Conservation (phyloP, 2,329 filamentous ascomycete species). For the Hypoxylon sp. region DNA sequence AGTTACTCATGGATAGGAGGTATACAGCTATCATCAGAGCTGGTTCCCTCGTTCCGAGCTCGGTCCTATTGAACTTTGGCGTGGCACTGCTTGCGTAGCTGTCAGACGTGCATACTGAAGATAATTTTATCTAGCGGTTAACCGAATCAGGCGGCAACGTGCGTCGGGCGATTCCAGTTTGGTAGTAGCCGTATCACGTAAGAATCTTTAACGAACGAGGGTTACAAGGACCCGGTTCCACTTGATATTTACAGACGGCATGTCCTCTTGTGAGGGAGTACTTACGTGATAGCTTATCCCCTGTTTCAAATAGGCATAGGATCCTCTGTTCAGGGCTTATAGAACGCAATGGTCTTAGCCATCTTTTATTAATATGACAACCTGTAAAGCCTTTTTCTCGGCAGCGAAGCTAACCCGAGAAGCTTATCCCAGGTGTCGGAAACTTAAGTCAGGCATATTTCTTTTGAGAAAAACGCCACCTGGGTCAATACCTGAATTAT, state of each 20-base stretch:
- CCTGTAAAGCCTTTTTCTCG: too few species aligned
- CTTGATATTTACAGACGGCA: neutral
- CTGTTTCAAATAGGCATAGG: too few species aligned
- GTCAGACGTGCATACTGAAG: constrained; percentile 25
- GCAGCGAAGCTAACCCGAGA: too few species aligned
- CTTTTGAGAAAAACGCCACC: too few species aligned
- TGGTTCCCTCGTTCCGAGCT: constrained; percentile 4
- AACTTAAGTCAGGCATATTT: too few species aligned
- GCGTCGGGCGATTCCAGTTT: constrained; percentile 12
- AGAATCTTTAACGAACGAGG: constrained; percentile 4
- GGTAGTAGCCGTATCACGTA: constrained; percentile 20
- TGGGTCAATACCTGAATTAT: too few species aligned
- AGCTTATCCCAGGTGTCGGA: too few species aligned
- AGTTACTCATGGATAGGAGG: neutral
- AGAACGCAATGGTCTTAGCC: neutral
- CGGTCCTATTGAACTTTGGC: constrained; percentile 13
- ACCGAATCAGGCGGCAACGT: constrained; percentile 11
- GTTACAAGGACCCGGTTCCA: neutral
- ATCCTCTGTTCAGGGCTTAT: neutral
- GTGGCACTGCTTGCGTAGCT: constrained; percentile 14
- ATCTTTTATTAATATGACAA: constrained; percentile 4
- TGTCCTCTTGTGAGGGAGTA: neutral
- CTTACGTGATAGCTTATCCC: neutral
- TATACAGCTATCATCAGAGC: neutral
- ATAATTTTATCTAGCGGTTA: constrained; percentile 11